These are phyloP conservation scores for Purshia tridentata DNA, from an alignment of 306 rosid species.

Conservation along the genomic window DNA sequence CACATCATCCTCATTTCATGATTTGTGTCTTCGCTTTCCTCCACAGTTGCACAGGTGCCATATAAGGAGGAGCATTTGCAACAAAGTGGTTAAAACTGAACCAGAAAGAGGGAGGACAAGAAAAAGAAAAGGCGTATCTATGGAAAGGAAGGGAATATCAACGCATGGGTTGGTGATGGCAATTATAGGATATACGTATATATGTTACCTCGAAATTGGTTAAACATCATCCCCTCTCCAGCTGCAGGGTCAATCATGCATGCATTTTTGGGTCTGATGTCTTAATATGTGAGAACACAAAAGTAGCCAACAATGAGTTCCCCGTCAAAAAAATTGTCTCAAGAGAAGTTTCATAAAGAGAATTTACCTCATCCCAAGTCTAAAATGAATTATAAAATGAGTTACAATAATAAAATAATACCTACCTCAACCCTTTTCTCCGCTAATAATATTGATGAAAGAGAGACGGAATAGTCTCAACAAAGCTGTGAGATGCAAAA, in stretches of 20 bases:
- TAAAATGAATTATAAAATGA: slow-evolving; percentile 38
- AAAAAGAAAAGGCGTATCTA: neutral
- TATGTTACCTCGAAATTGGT: slow-evolving; percentile 78
- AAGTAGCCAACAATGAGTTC: slow-evolving; percentile 38
- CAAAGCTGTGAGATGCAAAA: slow-evolving; percentile 84
- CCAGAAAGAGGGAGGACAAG: slow-evolving; percentile 6
- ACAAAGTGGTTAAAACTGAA: slow-evolving; percentile 34
- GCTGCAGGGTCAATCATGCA: slow-evolving; percentile 77
- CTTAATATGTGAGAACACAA: slow-evolving; percentile 38
- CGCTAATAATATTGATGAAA: slow-evolving; percentile 74
- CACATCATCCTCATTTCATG: slow-evolving; percentile 22
- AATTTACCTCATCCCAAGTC: slow-evolving; percentile 37
- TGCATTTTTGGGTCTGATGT: slow-evolving; percentile 56
- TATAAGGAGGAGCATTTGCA: slow-evolving; percentile 35
- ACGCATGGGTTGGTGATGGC: neutral
- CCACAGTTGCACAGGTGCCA: slow-evolving; percentile 44
- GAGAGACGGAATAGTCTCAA: slow-evolving; percentile 84
- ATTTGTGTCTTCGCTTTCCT: slow-evolving; percentile 31
- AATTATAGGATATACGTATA: slow-evolving; percentile 45
- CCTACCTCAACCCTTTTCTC: slow-evolving; percentile 97
- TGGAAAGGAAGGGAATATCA: neutral
- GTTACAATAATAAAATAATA: slow-evolving; percentile 53
- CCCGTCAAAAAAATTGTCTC: slow-evolving; percentile 42
- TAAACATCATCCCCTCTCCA: slow-evolving; percentile 56
- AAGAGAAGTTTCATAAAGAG: slow-evolving; percentile 40